Evolutionary conservation across 495 filamentous ascomycete genomes (phyloP).

Genomic region (Penicillium waksmanii): DNA sequence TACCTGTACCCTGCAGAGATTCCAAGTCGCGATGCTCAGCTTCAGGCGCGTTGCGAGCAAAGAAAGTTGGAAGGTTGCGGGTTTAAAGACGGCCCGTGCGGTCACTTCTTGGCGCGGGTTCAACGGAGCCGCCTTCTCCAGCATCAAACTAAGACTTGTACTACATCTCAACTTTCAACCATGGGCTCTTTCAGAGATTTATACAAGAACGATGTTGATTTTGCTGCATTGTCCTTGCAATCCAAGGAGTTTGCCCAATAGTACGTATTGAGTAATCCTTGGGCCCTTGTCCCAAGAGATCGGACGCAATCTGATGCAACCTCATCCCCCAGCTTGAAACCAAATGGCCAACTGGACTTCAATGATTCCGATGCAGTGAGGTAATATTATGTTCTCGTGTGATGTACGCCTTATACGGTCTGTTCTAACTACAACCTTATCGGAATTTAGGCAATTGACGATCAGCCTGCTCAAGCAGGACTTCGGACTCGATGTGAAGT

Average conservation of each 20-base stretch:
- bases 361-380: slow-evolving; percentile 75
- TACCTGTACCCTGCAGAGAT: neutral
- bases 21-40: neutral
- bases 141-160: no score
- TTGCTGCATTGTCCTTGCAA: slow-evolving; percentile 58
- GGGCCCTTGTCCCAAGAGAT: neutral
- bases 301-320: neutral
- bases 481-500: slow-evolving; percentile 70
- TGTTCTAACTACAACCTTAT: neutral
- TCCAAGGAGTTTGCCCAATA: slow-evolving; percentile 61
- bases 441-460: slow-evolving; percentile 66
- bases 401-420: no score
- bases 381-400: slow-evolving; percentile 33
- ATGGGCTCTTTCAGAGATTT: slow-evolving; percentile 45
- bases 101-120: slow-evolving; percentile 17
- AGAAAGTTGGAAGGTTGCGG: slow-evolving; percentile 8
- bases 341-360: slow-evolving; percentile 77
- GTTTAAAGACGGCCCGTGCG: slow-evolving; percentile 23
- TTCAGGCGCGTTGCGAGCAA: neutral
- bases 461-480: slow-evolving; percentile 75
- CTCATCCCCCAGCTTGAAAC: slow-evolving; percentile 51
- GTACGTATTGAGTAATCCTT: slow-evolving; percentile 35
- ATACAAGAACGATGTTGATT: slow-evolving; percentile 67
- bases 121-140: neutral
- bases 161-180: slow-evolving; percentile 1